Conservation (phyloP, 352 stramenopile species). For the Phytophthora hibernalis region DNA sequence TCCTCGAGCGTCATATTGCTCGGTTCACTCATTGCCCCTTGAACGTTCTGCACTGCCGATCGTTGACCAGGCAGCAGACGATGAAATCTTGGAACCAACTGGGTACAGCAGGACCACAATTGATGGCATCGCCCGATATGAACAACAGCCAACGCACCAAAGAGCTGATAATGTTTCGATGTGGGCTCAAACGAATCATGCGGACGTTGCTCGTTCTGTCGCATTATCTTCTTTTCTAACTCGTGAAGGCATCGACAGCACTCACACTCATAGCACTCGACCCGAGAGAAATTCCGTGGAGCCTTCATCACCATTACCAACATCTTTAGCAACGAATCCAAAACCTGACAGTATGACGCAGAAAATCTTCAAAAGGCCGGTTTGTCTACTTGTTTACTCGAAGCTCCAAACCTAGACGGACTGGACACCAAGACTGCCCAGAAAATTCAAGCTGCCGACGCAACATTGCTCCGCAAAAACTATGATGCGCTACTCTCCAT, state of each 20-base stretch:
- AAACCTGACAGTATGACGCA: conserved; percentile 17
- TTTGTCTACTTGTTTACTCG: conserved; percentile 38
- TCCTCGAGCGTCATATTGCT: conserved; percentile 15
- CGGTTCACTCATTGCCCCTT: conserved; percentile 11
- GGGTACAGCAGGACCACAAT: conserved; percentile 17
- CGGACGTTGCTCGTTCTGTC: neutral
- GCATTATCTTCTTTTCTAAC: neutral
- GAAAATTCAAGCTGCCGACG: conserved; percentile 67
- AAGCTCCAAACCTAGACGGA: conserved; percentile 58
- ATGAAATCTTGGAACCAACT: conserved; percentile 7
- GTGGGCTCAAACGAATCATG: conserved; percentile 4
- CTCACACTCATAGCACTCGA: neutral
- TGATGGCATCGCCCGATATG: conserved; percentile 10
- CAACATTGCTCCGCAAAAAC: conserved; percentile 73
- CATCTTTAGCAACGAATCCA: neutral
- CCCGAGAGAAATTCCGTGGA: conserved; percentile 7
- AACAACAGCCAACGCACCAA: conserved; percentile 10
- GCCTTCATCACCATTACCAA: neutral
- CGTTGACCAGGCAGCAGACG: conserved; percentile 11
- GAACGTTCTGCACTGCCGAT: conserved; percentile 22
- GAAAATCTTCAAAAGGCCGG: conserved; percentile 32
- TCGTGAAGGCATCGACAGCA: neutral
- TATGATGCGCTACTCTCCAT: conserved; percentile 82
- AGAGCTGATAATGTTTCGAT: neutral
- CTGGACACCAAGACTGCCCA: conserved; percentile 57